Evolutionary conservation across 441 rosid genomes (phyloP), one percentile per base, ranked within the genome.

Genomic region (Raphanus hybrid): DNA sequence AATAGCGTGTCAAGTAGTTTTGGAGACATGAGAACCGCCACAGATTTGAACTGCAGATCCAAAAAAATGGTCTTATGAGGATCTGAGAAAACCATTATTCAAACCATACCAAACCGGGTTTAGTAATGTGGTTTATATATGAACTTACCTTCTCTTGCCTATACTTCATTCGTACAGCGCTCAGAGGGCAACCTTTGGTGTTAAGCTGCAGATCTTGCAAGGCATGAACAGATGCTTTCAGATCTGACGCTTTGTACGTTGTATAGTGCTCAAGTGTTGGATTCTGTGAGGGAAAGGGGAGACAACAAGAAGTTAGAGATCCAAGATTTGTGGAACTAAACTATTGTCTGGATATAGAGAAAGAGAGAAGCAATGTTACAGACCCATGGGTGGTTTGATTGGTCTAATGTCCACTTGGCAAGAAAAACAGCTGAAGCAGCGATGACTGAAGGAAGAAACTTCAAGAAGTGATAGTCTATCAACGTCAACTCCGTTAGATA

Each of bases 391-490:
- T 89, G 86, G 67, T 77, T 71, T 62, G 91, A 90, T 45, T 84
- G 90, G 81, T 90, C 84, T 71, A 89, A 60, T 9, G 95, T 90
- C 95, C 95, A 90, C 70, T 79, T 87, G 75, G 93, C 93, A 61
- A 90, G 92, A 78, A 90, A 87, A 43, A 89, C 88, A 8, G 91
- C 90, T 6, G 95, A 87, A 60, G 95, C 92, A 79, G 95, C 92
- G 10, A 89, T 67, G 12, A 85, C 63, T 0, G 95, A 90, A 69
- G 95, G 95, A 68, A 84, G 84, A 67, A 83, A 87, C 64, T 81
- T 86, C 74, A 90, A 73, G 85, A 85, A 87, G 61, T 71, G 75
- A 4, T 83, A 83, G 76, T 90, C 90, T 10, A 86, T 37, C 71
- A 90, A 72, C 8, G 95, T 82, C 75, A 90, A 75, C 75, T 90